A percentile compares a stretch with the other conserved stretches of the same genome.
These are phyloP conservation scores for Begonia loranthoides DNA, from an alignment of 306 rosid genomes.

Conservation along the genomic window DNA sequence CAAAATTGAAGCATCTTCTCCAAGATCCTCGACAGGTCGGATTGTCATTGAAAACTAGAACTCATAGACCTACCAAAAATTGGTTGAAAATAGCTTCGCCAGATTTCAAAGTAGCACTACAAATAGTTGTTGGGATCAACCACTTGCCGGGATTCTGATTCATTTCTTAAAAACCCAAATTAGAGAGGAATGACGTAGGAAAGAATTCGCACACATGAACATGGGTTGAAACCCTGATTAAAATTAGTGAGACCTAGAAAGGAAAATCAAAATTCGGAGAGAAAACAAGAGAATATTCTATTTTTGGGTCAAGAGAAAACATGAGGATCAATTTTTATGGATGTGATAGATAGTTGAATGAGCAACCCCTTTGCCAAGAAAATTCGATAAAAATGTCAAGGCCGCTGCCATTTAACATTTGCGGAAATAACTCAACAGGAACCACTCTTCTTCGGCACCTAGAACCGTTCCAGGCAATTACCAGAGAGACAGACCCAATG, in stretches of 20 bases:
- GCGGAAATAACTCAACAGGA: no score
- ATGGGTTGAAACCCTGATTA: conserved; percentile 12
- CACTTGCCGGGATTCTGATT: conserved; percentile 52
- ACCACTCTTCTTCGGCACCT: no score
- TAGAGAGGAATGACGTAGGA: no score
- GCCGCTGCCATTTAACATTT: no score
- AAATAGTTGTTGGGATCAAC: conserved; percentile 44
- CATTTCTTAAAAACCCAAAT: conserved; percentile 38
- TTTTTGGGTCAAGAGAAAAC: no score
- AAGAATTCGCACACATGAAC: not conserved
- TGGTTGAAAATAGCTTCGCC: conserved; percentile 52
- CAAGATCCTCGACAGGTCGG: conserved; percentile 87
- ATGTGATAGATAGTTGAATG: no score
- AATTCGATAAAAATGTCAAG: no score
- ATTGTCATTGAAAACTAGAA: conserved; percentile 90
- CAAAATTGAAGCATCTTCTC: conserved; percentile 86
- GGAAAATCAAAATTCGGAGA: not conserved
- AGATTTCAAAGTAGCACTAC: conserved; percentile 29
- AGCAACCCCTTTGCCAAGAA: no score
- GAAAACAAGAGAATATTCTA: not conserved
- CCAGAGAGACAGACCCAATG: no score
- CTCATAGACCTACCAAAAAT: conserved; percentile 89
- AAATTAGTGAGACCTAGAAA: conserved; percentile 23
- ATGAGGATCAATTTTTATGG: no score
- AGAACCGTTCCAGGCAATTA: no score